Evolutionary conservation across 169 alveolate genomes (phyloP).

Genomic region (Eimeria zaria): DNA sequence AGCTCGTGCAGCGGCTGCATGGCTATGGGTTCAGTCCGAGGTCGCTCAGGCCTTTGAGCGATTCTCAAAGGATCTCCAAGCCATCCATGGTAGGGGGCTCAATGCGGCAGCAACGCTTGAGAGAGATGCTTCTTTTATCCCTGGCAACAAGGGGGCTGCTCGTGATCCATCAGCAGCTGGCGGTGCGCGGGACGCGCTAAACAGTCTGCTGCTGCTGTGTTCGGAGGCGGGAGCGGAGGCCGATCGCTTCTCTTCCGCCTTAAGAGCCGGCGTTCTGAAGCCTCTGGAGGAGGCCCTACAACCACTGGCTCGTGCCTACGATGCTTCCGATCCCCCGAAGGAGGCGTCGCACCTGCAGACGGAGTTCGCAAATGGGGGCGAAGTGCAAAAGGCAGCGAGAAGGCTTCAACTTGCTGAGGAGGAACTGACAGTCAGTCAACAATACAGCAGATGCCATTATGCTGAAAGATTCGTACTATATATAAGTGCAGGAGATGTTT

Average conservation of each 20-base stretch:
- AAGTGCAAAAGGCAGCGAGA: constrained; percentile 83
- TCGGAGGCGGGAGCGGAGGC: constrained; percentile 81
- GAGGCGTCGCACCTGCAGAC: background rate
- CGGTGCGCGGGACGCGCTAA: constrained; percentile 60
- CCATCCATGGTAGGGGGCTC: constrained; percentile 46
- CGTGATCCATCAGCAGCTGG: constrained; percentile 4
- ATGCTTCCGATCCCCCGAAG: background rate
- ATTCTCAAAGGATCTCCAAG: constrained; percentile 36
- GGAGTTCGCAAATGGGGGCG: constrained; percentile 15
- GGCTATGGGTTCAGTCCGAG: constrained; percentile 76
- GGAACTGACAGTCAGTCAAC: constrained; percentile 72
- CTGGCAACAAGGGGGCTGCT: constrained; percentile 3
- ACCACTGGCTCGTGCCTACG: constrained; percentile 29
- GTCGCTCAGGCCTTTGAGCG: constrained; percentile 62
- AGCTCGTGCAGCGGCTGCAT: constrained; percentile 72
- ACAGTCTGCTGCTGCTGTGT: constrained; percentile 67
- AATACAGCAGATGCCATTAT: background rate
- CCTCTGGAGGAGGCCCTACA: constrained; percentile 74
- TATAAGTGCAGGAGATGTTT: background rate
- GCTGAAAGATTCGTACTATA: background rate
- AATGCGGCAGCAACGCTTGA: constrained; percentile 49
- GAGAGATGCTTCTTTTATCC: background rate
- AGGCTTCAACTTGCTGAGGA: constrained; percentile 82
- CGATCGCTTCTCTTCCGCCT: constrained; percentile 62
- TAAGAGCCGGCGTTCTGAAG: constrained; percentile 41